Evolutionary conservation across 2,329 filamentous ascomycete genomes (phyloP), one percentile per base, ranked within the genome.

Genomic region (Trichoderma polysporum): DNA sequence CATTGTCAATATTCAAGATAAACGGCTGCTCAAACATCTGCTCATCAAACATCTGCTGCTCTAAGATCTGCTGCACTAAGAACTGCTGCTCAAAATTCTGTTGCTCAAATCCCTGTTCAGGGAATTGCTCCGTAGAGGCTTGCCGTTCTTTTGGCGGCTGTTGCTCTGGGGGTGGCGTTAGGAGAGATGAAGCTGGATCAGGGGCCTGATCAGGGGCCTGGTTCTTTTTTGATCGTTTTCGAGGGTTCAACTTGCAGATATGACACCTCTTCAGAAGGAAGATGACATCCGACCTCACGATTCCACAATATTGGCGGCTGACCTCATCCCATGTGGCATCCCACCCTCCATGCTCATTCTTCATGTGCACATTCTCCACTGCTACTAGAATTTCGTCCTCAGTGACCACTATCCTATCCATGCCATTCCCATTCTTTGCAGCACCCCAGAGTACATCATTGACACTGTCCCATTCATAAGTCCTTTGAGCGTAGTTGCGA

Each of bases 271-370:
- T 69, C 19, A 70, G 35, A 22, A 70, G 57, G 45, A 67, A 69
- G 52, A 69, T 70, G 47, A 69, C 65, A 49, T 70, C 69, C 22
- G 60, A 61, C 9, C 69, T 65, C 57, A 69, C 50, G 49, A 70
- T 69, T 5, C 69, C 69, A 47, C 68, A 66, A 29, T 70, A 70
- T 13, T 35, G 15, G 3, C 35, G 27, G 56, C 53, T 70, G 50
- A 69, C 57, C 10, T 61, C 52, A 9, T 58, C 53, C 69, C 69
- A 70, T 4, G 69, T 69, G 13, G 67, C 67, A 66, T 70, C 69
- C 69, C 69, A 70, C 19, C 69, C 69, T 13, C 60, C 60, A 37
- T 70, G 68, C 31, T 50, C 60, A 37, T 66, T 67, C 8, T 9
- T 17, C n/a, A 49, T 53, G 57, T 69, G 69, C 6, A 69, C 65